Percentiles rank a stretch among this genome's conserved stretches.
Conservation (phyloP, 768 basidiomycete genomes). For the Cystofilobasidium ferigula region DNA sequence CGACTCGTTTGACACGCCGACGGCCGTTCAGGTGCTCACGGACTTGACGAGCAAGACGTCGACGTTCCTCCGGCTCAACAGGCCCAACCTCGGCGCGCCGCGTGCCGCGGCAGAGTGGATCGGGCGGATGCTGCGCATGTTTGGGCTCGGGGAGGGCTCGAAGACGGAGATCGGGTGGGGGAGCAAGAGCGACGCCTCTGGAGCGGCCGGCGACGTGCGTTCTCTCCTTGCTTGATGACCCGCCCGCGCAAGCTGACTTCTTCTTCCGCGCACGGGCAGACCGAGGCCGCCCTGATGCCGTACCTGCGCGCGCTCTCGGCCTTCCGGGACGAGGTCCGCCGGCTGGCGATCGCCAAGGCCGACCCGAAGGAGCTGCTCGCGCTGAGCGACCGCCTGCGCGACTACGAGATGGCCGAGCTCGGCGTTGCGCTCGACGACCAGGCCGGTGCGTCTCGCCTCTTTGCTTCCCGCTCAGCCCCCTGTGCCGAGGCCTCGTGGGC, state of each 20-base stretch:
- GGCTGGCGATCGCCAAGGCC: conserved; percentile 56
- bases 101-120: conserved; percentile 47
- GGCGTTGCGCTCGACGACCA: conserved; percentile 95
- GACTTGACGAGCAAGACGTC: conserved; percentile 77
- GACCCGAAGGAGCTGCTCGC: conserved; percentile 69
- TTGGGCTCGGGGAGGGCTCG: conserved; percentile 48
- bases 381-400: conserved; percentile 79
- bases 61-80: conserved; percentile 55
- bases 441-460: conserved; percentile 52
- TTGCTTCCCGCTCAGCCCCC: background rate
- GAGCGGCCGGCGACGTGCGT: conserved; percentile 40
- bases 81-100: conserved; percentile 49
- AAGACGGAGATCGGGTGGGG: conserved; percentile 74
- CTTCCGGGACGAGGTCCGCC: conserved; percentile 82
- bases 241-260: conserved; percentile 1
- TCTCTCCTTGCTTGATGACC: background rate
- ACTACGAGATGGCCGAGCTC: conserved; percentile 78
- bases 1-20: conserved; percentile 94
- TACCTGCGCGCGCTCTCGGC: conserved; percentile 72
- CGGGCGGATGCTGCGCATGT: conserved; percentile 45
- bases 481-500: conserved; percentile 6
- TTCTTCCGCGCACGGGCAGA: conserved; percentile 42
- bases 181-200: conserved; percentile 45
- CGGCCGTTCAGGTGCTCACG: conserved; percentile 60
- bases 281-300: conserved; percentile 76